Evolutionary conservation across 78 protist genomes (phyloP).

Genomic region (Dictyostelium intermedium): DNA sequence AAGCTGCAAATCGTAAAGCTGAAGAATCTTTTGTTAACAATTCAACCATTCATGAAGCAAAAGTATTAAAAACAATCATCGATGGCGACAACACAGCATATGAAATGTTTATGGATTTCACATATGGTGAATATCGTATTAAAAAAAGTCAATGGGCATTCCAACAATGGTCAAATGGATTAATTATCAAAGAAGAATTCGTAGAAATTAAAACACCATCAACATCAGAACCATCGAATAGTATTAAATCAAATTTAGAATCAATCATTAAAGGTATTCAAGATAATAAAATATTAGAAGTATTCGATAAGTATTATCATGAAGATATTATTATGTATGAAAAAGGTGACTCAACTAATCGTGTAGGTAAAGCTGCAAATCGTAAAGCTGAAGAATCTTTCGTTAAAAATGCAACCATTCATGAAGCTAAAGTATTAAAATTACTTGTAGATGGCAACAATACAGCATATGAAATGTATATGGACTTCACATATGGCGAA

Average conservation of each 20-base stretch:
- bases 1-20: conserved; percentile 29
- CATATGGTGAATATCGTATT: background rate
- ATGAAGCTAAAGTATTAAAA: conserved; percentile 14
- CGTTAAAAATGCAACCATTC: conserved; percentile 2
- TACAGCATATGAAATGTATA: no score
- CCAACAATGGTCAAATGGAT: conserved; percentile 15
- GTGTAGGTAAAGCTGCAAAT: conserved; percentile 41
- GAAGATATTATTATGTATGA: conserved; percentile 6
- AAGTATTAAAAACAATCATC: background rate
- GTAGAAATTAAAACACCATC: background rate
- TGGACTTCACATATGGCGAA: no score
- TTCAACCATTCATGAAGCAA: conserved; percentile 22
- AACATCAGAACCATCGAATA: no score
- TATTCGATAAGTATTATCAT: background rate
- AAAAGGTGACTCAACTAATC: conserved; percentile 52
- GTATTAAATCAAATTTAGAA: no score
- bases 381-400: conserved; percentile 36
- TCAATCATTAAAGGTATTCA: no score
- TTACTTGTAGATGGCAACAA: no score
- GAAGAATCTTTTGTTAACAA: conserved; percentile 15
- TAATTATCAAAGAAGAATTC: conserved; percentile 31
- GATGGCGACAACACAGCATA: background rate
- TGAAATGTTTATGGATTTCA: background rate
- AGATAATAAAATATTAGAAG: background rate
- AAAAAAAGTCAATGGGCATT: background rate